Conservation (phyloP, 2,329 filamentous ascomycete species). For the Zasmidium angulare region DNA sequence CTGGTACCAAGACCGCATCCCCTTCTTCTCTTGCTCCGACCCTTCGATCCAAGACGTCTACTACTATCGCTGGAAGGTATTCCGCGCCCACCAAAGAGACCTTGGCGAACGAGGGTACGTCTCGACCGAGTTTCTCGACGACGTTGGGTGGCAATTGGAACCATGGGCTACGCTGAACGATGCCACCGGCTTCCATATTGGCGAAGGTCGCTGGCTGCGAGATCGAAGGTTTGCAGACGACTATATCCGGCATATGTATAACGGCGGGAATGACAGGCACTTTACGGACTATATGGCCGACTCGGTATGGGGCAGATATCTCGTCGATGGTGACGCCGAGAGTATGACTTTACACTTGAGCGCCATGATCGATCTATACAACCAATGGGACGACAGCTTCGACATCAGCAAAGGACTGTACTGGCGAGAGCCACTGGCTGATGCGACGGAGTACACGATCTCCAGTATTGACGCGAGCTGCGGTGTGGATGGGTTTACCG, state of each 20-base stretch:
- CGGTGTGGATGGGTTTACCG: slow-evolving; percentile 43
- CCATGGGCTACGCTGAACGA: slow-evolving; percentile 47
- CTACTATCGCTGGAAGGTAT: slow-evolving; percentile 49
- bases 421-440: slow-evolving; percentile 44
- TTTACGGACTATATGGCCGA: slow-evolving; percentile 47
- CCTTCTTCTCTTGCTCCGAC: slow-evolving; percentile 43
- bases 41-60: slow-evolving; percentile 43
- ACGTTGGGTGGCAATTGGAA: slow-evolving; percentile 44
- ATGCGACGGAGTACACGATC: slow-evolving; percentile 49
- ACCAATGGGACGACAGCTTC: slow-evolving; percentile 41
- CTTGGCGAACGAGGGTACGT: slow-evolving; percentile 44
- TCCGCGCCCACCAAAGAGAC: slow-evolving; percentile 47
- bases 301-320: slow-evolving; percentile 41
- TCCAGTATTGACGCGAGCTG: slow-evolving; percentile 44
- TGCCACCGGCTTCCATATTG: slow-evolving; percentile 46
- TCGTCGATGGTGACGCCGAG: slow-evolving; percentile 43
- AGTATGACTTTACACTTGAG: slow-evolving; percentile 36
- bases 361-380: slow-evolving; percentile 39
- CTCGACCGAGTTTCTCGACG: slow-evolving; percentile 46
- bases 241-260: slow-evolving; percentile 45
- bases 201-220: slow-evolving; percentile 46
- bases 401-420: slow-evolving; percentile 43
- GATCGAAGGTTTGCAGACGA: slow-evolving; percentile 47
- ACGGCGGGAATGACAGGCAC: slow-evolving; percentile 43
- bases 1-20: slow-evolving; percentile 42